Percentiles rank a stretch among this genome's conserved stretches.
Evolutionary conservation across 768 basidiomycete species (phyloP).

Genomic region (Suillus spraguei): DNA sequence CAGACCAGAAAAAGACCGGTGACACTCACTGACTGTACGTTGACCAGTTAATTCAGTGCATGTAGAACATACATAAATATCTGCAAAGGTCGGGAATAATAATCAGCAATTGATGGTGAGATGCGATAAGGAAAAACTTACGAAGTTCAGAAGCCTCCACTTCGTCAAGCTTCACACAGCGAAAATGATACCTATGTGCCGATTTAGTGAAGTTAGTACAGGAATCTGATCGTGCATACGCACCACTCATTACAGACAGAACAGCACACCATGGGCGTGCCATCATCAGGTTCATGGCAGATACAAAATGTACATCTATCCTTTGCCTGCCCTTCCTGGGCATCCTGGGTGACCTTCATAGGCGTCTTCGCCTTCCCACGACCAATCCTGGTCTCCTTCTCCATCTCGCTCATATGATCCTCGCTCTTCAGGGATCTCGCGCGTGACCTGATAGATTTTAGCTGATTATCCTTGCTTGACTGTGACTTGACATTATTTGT

Average conservation of each 20-base stretch:
- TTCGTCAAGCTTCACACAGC: constrained; percentile 66
- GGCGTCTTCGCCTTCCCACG: constrained; percentile 27
- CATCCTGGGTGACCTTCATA: constrained; percentile 20
- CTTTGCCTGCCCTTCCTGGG: constrained; percentile 24
- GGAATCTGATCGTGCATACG: constrained; percentile 24
- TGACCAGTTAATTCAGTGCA: constrained; percentile 65
- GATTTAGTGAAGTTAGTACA: constrained; percentile 7
- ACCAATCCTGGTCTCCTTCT: constrained; percentile 33
- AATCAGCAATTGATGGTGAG: constrained; percentile 18
- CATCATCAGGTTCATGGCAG: constrained; percentile 73
- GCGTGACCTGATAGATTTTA: constrained; percentile 18
- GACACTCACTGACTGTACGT: constrained; percentile 78
- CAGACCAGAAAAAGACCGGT: constrained; percentile 31
- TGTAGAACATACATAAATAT: constrained; percentile 56
- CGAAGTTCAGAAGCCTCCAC: constrained; percentile 77
- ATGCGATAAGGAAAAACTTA: constrained; percentile 43
- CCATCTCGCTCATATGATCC: constrained; percentile 28
- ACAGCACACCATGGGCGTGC: constrained; percentile 81
- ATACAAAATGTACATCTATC: constrained; percentile 49
- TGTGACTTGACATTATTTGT: constrained; percentile 16
- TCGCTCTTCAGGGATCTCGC: constrained; percentile 22
- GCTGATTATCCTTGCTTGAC: constrained; percentile 6
- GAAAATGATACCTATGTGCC: constrained; percentile 76
- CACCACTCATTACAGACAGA: constrained; percentile 74
- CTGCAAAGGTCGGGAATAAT: constrained; percentile 37